phyloP scores from a whole-genome alignment of 352 stramenopile species.

The Pseudoperonospora humuli region DNA sequence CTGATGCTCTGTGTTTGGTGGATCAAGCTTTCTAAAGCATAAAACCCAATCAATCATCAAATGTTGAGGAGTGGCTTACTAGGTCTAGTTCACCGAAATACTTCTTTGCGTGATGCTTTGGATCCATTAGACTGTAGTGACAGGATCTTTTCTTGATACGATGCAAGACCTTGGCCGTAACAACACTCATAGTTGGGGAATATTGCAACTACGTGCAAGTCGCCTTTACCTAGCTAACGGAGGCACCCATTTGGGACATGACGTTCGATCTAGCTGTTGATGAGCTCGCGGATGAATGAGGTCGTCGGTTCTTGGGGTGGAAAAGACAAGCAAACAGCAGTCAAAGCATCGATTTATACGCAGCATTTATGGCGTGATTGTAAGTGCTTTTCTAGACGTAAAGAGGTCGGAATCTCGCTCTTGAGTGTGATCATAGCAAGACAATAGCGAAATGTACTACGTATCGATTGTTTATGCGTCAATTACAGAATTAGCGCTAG shows the following conservation, averaged over 20 bases:
- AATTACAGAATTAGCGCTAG: not conserved
- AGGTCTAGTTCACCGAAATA: too few relatives aligned
- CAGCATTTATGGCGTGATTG: not conserved
- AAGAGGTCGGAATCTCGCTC: not conserved
- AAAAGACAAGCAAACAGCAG: too few relatives aligned
- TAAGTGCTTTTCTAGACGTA: not conserved
- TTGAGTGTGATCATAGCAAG: not conserved
- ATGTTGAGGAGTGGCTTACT: too few relatives aligned
- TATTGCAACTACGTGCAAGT: too few relatives aligned
- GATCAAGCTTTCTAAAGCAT: too few relatives aligned
- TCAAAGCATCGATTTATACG: not conserved
- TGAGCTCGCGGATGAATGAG: conserved; percentile 59
- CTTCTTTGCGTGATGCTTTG: conserved; percentile 6
- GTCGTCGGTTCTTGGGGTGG: conserved; percentile 65
- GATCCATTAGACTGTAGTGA: not conserved
- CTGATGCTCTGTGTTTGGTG: too few relatives aligned
- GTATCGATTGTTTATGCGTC: not conserved
- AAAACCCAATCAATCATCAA: too few relatives aligned
- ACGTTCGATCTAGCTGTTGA: not conserved
- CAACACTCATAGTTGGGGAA: too few relatives aligned
- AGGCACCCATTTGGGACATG: too few relatives aligned
- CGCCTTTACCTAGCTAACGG: too few relatives aligned
- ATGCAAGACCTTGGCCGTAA: conserved; percentile 71
- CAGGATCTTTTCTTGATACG: conserved; percentile 42
- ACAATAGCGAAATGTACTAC: not conserved